Evolutionary conservation across 306 rosid genomes (phyloP).

Genomic region (Trichosanthes truncata): DNA sequence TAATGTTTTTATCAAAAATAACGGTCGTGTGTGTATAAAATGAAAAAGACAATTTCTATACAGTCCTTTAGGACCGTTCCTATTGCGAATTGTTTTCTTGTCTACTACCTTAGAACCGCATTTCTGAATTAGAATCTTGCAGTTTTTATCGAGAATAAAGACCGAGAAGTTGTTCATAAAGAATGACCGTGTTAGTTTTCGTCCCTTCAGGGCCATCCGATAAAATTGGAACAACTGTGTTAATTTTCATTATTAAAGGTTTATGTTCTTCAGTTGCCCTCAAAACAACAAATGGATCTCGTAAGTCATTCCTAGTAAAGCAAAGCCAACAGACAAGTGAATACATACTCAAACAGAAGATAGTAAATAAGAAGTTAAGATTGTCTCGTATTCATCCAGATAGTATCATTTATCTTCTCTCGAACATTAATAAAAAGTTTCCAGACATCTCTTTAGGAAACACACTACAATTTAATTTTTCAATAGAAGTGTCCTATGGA

Average conservation of each 20-base stretch:
- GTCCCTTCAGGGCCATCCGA: too few relatives aligned
- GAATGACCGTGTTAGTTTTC: not conserved
- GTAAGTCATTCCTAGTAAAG: not conserved
- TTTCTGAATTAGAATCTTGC: not conserved
- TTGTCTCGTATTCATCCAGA: not conserved
- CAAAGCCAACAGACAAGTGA: not conserved
- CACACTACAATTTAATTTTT: not conserved
- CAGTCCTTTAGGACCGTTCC: not conserved
- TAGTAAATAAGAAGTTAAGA: not conserved
- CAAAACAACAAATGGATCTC: not conserved
- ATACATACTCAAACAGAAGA: not conserved
- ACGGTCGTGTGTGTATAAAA: not conserved
- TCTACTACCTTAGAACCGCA: not conserved
- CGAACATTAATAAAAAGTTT: not conserved
- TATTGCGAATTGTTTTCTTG: not conserved
- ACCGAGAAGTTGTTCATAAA: not conserved
- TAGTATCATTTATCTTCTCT: not conserved
- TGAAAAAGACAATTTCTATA: not conserved
- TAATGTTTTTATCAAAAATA: not conserved
- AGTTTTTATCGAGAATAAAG: not conserved
- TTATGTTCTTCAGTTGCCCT: not conserved
- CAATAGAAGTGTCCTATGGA: not conserved
- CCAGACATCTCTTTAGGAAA: not conserved
- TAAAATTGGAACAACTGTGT: not conserved
- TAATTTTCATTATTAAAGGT: not conserved